A percentile compares a stretch with the other conserved stretches of the same genome.
Evolutionary conservation across 1,284 basidiomycete species (phyloP).

Genomic region (Kwoniella shivajii): DNA sequence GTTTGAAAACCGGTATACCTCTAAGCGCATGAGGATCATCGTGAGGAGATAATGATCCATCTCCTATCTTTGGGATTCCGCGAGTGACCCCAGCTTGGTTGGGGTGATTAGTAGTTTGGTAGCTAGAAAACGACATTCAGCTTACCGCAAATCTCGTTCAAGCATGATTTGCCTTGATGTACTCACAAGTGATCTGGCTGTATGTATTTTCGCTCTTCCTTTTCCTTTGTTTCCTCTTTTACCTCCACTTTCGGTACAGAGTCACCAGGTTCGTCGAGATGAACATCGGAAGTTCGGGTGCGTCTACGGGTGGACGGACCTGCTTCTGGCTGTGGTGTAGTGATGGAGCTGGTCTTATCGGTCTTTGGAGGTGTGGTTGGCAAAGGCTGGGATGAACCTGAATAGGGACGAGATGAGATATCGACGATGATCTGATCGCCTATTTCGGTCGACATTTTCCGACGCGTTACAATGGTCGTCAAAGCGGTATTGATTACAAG

Average conservation of each 20-base stretch:
- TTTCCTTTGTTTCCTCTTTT: not conserved
- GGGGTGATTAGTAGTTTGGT: conserved; percentile 29
- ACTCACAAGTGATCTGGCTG: conserved; percentile 29
- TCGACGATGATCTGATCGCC: conserved; percentile 11
- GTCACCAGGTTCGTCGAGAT: not conserved
- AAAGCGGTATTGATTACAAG: no score
- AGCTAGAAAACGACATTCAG: conserved; percentile 17
- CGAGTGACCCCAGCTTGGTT: conserved; percentile 15
- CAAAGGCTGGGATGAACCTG: not conserved
- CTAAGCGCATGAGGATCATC: conserved; percentile 81
- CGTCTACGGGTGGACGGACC: conserved; percentile 7
- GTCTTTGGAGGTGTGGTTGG: not conserved
- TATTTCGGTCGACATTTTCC: conserved; percentile 6
- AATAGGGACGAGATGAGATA: not conserved
- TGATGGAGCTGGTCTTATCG: not conserved
- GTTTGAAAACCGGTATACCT: conserved; percentile 92
- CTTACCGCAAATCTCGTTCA: not conserved
- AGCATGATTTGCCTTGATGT: not conserved
- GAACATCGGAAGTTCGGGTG: not conserved
- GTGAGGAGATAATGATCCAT: conserved; percentile 60
- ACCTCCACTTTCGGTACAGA: not conserved
- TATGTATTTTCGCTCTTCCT: conserved; percentile 16
- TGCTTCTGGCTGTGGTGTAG: not conserved
- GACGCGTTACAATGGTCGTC: no score
- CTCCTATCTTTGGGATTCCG: conserved; percentile 9